Percentiles rank a stretch among this genome's conserved stretches.
Conservation (phyloP, 345 rosid genomes). For the Iberis pinnata region DNA sequence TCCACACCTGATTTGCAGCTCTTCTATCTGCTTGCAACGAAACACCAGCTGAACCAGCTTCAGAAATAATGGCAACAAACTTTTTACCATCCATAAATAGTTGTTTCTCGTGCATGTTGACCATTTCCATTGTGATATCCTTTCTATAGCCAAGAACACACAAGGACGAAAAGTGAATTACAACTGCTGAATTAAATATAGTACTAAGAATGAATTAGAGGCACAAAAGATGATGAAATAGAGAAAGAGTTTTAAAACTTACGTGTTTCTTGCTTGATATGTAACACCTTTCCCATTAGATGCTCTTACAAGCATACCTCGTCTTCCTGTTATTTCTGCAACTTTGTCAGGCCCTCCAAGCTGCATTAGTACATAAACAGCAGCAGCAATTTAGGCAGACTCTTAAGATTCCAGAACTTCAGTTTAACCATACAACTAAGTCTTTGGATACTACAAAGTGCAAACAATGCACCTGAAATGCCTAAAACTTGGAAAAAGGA, state of each 20-base stretch:
- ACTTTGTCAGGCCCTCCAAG: conserved; percentile 98
- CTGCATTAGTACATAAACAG: conserved; percentile 41
- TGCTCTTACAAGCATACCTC: conserved; percentile 98
- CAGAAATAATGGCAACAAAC: conserved; percentile 86
- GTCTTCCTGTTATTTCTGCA: conserved; percentile 97
- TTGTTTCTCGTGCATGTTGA: conserved; percentile 97
- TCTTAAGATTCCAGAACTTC: conserved; percentile 14
- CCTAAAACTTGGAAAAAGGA: conserved; percentile 17
- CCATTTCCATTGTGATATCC: conserved; percentile 98
- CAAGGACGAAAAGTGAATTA: conserved; percentile 21
- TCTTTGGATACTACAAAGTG: conserved; percentile 5
- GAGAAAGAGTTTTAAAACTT: conserved; percentile 28
- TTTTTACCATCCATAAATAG: conserved; percentile 98
- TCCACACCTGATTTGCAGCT: conserved; percentile 72
- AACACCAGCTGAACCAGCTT: conserved; percentile 99
- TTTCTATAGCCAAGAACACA: conserved; percentile 48
- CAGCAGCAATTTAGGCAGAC: conserved; percentile 12
- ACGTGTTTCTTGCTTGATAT: conserved; percentile 95
- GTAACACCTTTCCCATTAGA: conserved; percentile 94
- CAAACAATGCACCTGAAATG: conserved; percentile 11
- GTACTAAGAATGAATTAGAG: not conserved
- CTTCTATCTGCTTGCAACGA: conserved; percentile 98
- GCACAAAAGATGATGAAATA: not conserved
- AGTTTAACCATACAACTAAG: conserved; percentile 12
- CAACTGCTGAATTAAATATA: conserved; percentile 9